Conservation (phyloP, 805 yeast genomes). For the Candida ascalaphidarum region DNA sequence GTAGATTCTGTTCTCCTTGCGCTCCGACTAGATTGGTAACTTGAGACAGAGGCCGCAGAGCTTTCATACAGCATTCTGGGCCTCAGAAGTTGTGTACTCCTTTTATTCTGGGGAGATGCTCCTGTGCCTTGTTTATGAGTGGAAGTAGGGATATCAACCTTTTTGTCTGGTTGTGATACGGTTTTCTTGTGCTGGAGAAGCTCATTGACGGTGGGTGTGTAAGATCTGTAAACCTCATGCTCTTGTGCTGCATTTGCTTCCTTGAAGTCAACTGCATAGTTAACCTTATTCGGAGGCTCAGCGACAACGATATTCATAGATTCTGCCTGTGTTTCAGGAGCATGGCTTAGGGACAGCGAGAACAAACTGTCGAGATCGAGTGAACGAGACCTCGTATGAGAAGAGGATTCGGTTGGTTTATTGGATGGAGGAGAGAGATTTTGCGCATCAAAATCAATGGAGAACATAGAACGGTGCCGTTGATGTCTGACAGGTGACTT, state of each 20-base stretch:
- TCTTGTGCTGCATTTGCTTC: conserved; percentile 11
- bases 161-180: too few species aligned
- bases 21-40: conserved; percentile 22
- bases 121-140: too few species aligned
- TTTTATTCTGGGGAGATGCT: too few species aligned
- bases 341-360: conserved; percentile 3
- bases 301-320: conserved; percentile 16
- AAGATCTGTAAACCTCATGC: conserved; percentile 3
- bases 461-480: conserved; percentile 32
- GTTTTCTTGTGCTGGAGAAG: conserved; percentile 3
- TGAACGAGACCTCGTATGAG: too few species aligned
- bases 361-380: too few species aligned
- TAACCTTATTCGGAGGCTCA: conserved; percentile 29
- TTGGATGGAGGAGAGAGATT: conserved; percentile 1
- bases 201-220: conserved; percentile 5
- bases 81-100: neutral
- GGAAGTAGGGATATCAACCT: too few species aligned
- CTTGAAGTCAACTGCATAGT: conserved; percentile 33
- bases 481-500: conserved; percentile 22
- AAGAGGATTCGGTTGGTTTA: too few species aligned
- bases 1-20: conserved; percentile 19
- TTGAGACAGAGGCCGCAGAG: conserved; percentile 10
- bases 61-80: neutral
- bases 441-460: conserved; percentile 13
- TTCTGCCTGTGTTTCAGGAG: neutral